Evolutionary conservation across 2,329 filamentous ascomycete genomes (phyloP), one percentile per base, ranked within the genome.

Genomic region (Chaetomium sp.): DNA sequence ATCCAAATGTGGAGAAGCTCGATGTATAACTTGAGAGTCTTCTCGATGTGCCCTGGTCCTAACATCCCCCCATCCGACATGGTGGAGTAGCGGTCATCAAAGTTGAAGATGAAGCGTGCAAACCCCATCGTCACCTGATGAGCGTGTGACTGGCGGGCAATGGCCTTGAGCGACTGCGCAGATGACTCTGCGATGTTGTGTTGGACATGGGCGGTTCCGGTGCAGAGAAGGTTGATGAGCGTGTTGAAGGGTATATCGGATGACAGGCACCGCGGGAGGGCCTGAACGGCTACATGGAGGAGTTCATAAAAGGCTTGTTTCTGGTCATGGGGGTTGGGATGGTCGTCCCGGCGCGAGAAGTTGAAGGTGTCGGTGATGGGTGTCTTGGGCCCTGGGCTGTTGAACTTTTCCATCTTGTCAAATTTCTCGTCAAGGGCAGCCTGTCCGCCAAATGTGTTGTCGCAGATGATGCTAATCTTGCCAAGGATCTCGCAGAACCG

Each of bases 21-120:
- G 31, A 98, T 92, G 72, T 99, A 99, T 12, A 99, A 83, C 68
- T 90, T 89, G 23, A 99, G 78, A 0, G 95, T 99, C 70, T 89
- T 97, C 75, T 99, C 95, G 64, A 99, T 97, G 73, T 99, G 95
- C 4, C 90, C 91, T 38, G 92, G 89, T 0, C 94, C 95, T 27
- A 99, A 87, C 89, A 99, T 95, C 2, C 95, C 95, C 35, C 96
- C 95, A 73, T 99, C 95, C 10, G 93, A 97, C 88, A 98, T 97
- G 35, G 95, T 98, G 0, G 94, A 92, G 76, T 99, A 99, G 27
- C 93, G 88, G 70, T 96, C 93, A 75, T 99, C 96, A 75, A 98
- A 99, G 71, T 95, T 97, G 80, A 99, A 99, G 60, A 99, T 99
- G 77, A 98, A 99, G 29, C 93, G 85, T 45, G 95, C 92, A 77